Base-by-base conservation (phyloP, 352 stramenopile species). In the Chrysophaeum taylorii region DNA sequence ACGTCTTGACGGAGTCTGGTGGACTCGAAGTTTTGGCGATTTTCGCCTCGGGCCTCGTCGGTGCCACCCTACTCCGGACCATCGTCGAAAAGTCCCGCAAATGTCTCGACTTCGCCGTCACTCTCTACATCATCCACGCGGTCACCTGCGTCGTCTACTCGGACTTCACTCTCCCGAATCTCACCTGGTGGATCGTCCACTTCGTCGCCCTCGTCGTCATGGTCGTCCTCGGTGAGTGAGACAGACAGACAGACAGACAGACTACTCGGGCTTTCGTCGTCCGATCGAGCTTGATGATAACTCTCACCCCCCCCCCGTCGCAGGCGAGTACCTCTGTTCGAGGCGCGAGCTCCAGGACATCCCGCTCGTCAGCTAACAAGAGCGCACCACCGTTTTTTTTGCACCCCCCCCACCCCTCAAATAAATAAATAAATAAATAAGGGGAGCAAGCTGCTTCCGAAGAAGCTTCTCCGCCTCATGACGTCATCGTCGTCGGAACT, bases 291-390 rank as follows among this genome's bases (percentile, higher is more conserved):
- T n/a, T n/a, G n/a, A n/a, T n/a, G n/a, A n/a, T n/a, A n/a, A n/a
- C n/a, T n/a, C n/a, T n/a, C n/a, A n/a, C n/a, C n/a, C n/a, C n/a
- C n/a, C n/a, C n/a, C n/a, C n/a, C n/a, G n/a, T n/a, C n/a, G n/a
- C n/a, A n/a, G n/a, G 52, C 52, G 52, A 63, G 52, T 63, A 41
- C 52, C 25, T 63, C 52, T 63, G 52, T 31, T 36, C 52, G 25
- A 25, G 52, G 25, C 25, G 33, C 14, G 52, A 63, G 29, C 33
- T 63, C 27, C 25, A 38, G 25, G 52, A 63, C 27, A 63, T 63
- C 52, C 52, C 52, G 15, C 52, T 63, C 27, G 52, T n/a, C n/a
- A n/a, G n/a, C n/a, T n/a, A n/a, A n/a, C n/a, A n/a, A n/a, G n/a
- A n/a, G n/a, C n/a, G n/a, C n/a, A n/a, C n/a, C n/a, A n/a, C n/a